These are phyloP conservation scores for Coleophoma crateriformis DNA, from an alignment of 2,329 filamentous ascomycete species.

Conservation along the genomic window DNA sequence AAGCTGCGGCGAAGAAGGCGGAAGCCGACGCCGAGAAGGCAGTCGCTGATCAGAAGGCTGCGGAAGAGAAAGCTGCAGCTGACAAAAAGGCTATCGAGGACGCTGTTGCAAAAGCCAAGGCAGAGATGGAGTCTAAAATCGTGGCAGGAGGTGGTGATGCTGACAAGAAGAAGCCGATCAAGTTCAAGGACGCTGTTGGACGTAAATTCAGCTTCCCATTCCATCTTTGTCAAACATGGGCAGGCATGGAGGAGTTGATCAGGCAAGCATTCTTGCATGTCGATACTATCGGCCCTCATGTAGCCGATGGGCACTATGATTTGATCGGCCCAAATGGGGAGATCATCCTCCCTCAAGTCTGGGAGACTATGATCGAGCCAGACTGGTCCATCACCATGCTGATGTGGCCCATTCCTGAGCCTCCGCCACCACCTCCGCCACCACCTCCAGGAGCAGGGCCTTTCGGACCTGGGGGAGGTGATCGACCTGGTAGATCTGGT, in stretches of 20 bases:
- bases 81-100: constrained; percentile 16
- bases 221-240: constrained; percentile 78
- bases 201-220: constrained; percentile 92
- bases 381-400: constrained; percentile 69
- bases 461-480: no score
- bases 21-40: constrained; percentile 28
- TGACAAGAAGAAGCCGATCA: constrained; percentile 55
- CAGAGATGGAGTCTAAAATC: not conserved
- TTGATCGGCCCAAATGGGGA: constrained; percentile 73
- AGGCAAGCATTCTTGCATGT: constrained; percentile 79
- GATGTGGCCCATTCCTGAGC: constrained; percentile 56
- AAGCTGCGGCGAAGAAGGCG: constrained; percentile 15
- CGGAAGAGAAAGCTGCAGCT: constrained; percentile 17
- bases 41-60: constrained; percentile 15
- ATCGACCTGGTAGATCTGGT: no score
- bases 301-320: constrained; percentile 75
- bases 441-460: not conserved
- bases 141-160: not conserved
- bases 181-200: constrained; percentile 87
- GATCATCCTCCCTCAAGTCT: constrained; percentile 75
- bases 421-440: constrained; percentile 18
- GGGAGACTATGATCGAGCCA: constrained; percentile 76
- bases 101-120: constrained; percentile 33
- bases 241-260: constrained; percentile 81
- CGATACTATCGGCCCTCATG: constrained; percentile 69